Evolutionary conservation across 805 yeast species (phyloP).

Genomic region (Myxozyma udenii): DNA sequence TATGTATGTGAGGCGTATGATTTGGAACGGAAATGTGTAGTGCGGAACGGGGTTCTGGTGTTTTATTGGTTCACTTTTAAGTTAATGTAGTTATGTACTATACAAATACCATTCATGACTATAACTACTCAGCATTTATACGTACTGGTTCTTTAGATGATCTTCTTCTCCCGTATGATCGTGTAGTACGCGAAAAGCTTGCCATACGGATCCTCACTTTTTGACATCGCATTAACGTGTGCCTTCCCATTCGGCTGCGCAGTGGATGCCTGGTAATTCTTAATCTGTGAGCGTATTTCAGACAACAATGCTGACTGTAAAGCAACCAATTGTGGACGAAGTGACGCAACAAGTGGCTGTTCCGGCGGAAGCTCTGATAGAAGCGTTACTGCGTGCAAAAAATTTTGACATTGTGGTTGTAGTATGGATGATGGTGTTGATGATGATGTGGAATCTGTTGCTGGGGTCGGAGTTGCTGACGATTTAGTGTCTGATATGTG

Average conservation of each 20-base stretch:
- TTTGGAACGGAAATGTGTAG: neutral
- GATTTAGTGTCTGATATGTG: neutral
- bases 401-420: constrained; percentile 2
- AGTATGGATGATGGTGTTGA: constrained; percentile 5
- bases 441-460: neutral
- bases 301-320: neutral
- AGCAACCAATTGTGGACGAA: neutral
- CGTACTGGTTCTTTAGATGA: too few relatives aligned
- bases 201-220: neutral
- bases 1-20: neutral
- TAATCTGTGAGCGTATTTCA: neutral
- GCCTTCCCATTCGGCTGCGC: neutral
- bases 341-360: constrained; percentile 18
- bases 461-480: constrained; percentile 4
- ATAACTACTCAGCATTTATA: neutral
- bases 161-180: neutral
- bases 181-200: neutral
- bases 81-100: neutral
- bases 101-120: too few relatives aligned
- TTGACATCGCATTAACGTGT: neutral
- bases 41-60: neutral
- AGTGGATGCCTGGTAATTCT: too few relatives aligned
- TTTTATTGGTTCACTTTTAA: neutral
- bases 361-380: constrained; percentile 3
- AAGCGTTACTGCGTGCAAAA: neutral